phyloP scores from a whole-genome alignment of 176 grass and related monocot species.

The Elaeis guineensis region DNA sequence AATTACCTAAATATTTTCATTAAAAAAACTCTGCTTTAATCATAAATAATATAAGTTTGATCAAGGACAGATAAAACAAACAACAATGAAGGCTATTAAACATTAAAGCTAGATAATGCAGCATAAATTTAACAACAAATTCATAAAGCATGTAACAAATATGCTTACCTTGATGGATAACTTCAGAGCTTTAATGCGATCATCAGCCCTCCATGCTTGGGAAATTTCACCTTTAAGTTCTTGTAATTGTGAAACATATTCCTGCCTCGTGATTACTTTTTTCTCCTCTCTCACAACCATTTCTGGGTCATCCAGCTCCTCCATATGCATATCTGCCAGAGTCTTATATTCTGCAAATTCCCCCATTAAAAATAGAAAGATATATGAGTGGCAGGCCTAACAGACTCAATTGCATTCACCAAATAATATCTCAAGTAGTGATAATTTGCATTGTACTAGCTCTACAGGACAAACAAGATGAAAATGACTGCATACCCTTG shows the following conservation, averaged over 20 bases:
- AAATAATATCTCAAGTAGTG: too few species aligned
- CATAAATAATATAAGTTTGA: too few species aligned
- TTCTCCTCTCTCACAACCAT: constrained; percentile 2
- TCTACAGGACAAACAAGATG: not conserved
- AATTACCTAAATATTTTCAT: too few species aligned
- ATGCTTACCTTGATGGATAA: constrained; percentile 12
- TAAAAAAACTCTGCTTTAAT: too few species aligned
- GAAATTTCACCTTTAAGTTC: constrained; percentile 20
- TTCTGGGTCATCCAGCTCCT: constrained; percentile 11
- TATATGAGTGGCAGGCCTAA: not conserved
- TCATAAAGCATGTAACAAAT: not conserved
- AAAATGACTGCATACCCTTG: constrained; percentile 3
- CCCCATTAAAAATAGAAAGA: constrained; percentile 1
- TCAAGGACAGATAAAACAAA: too few species aligned
- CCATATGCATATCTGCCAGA: constrained; percentile 9
- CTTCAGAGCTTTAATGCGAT: constrained; percentile 15
- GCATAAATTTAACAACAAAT: too few species aligned
- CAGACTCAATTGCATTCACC: not conserved
- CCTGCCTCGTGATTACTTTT: constrained; percentile 8
- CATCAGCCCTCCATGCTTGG: constrained; percentile 14
- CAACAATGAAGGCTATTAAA: too few species aligned
- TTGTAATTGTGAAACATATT: constrained; percentile 10
- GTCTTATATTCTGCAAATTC: constrained; percentile 1
- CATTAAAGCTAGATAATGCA: too few species aligned
- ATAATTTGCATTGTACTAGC: not conserved